Evolutionary conservation across 495 filamentous ascomycete species (phyloP), one percentile per base, ranked within the genome.

Genomic region (Xylaria curta): DNA sequence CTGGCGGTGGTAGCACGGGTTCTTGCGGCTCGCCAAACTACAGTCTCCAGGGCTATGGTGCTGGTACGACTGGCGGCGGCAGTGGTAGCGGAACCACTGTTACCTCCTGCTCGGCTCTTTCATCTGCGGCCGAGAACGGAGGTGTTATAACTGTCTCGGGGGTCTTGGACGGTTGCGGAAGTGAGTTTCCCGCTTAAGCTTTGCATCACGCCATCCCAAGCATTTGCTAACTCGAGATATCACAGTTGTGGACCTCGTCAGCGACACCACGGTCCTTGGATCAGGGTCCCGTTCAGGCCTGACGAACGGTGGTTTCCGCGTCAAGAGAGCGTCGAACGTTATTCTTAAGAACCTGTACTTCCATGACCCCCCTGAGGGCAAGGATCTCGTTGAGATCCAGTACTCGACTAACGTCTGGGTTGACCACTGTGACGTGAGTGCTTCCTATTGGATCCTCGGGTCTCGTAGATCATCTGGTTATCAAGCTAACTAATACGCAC

Each of bases 381-480:
- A 73, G 24, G 73, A 76, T 62, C 68, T 76, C n/a, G 44, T 76
- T 42, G 65, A 74, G 0, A 38, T 76, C 19, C 82, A 85, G 54
- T 74, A 80, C 33, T 79, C 82, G 19, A 85, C 74, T 69, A 86
- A 87, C 66, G 81, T 88, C 33, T 88, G 86, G 85, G 77, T 87
- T 61, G 86, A 87, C 76, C 86, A 88, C 78, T 80, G 79, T 74
- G 86, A 88, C 28, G 66, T 69, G 40, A 60, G 66, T 36, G 1
- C 12, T 61, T 38, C 12, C 21, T 46, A 51, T 12, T 8, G 10
- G 28, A 21, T 21, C 12, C 3, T 21, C 13, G 24, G 19, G 10
- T 3, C n/a, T 28, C 15, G 24, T 8, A 10, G n/a, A 53, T 46
- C 26, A 3, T 3, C 13, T 33, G 46, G 33, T 47, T 1, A 28